These are phyloP conservation scores for Astrocystis sublimbata DNA, from an alignment of 495 filamentous ascomycete species.

Conservation along the genomic window DNA sequence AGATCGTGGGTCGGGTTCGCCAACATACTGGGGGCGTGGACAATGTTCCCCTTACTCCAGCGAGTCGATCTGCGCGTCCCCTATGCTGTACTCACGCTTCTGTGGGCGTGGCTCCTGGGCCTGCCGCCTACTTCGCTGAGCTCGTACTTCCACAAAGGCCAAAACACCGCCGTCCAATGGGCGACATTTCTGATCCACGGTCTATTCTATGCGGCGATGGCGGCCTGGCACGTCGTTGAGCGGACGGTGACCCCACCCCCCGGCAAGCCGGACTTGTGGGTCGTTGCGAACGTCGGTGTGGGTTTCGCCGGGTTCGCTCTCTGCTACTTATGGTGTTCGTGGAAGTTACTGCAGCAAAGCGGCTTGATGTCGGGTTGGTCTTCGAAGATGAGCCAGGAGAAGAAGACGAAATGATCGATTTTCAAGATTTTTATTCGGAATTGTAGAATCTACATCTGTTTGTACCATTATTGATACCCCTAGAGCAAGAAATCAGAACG, in stretches of 20 bases:
- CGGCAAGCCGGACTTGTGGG: slow-evolving; percentile 88
- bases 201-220: slow-evolving; percentile 73
- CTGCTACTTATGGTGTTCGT: slow-evolving; percentile 88
- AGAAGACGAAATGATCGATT: slow-evolving; percentile 25
- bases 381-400: slow-evolving; percentile 27
- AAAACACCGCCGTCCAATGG: slow-evolving; percentile 48
- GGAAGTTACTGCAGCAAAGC: slow-evolving; percentile 66
- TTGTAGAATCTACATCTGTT: neutral
- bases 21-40: slow-evolving; percentile 90
- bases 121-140: slow-evolving; percentile 74
- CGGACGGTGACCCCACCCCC: slow-evolving; percentile 63
- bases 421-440: neutral
- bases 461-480: slow-evolving; percentile 21
- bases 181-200: slow-evolving; percentile 68
- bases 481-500: neutral
- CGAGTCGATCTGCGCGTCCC: slow-evolving; percentile 82
- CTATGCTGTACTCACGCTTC: slow-evolving; percentile 75
- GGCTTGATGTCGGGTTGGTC: slow-evolving; percentile 35
- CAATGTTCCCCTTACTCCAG: slow-evolving; percentile 85
- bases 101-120: slow-evolving; percentile 90
- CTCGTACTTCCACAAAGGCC: slow-evolving; percentile 57
- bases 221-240: slow-evolving; percentile 77
- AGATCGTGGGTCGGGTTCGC: slow-evolving; percentile 92
- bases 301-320: slow-evolving; percentile 82
- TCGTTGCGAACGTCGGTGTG: slow-evolving; percentile 82